Evolutionary conservation across 352 stramenopile genomes (phyloP), one percentile per base, ranked within the genome.

Genomic region (Blastocystis sp.): DNA sequence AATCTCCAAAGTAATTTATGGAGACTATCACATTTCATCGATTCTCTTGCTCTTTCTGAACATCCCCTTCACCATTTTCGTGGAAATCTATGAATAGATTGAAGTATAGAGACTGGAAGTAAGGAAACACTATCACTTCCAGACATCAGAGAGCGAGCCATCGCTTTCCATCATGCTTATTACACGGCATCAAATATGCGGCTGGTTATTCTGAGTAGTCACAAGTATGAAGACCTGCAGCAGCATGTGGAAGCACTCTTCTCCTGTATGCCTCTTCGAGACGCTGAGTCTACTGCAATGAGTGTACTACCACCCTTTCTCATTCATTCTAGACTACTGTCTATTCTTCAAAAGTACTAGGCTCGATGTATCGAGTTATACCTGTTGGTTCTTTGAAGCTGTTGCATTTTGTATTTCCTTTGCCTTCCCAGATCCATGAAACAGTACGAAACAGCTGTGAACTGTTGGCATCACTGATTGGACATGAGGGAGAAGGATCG

Each of bases 1-100:
- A 93, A 93, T 70, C 27, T 91, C 48, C 80, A 90, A 89, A 62
- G 90, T 58, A 81, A 91, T 53, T 35, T 56, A 22, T 68, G 77
- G 79, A 89, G 78, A 64, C 24, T 53, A 19, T 9, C 30, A 1
- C 48, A 84, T 27, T 24, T 84, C 15, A 48, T 84, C 51, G 15
- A 44, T 27, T 27, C 33, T 62, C 35, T 84, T 13, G 24, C 42
- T n/a, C 22, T 27, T 42, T 11, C 19, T 6, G 73, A 84, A 0
- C 73, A 84, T 84, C 56, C 73, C n/a, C 33, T 68, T 24, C 58
- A 84, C 30, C 73, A 84, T 42, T 84, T 66, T 37, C 53, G 73
- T 84, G 19, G 24, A 15, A 17, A 17, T 48, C 13, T 9, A 1
- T 33, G 7, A 22, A 19, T 19, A 11, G 19, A 27, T 57, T 81